Evolutionary conservation across 345 rosid species (phyloP), one percentile per base, ranked within the genome.

Genomic region (Eucalyptus erythrocorys): DNA sequence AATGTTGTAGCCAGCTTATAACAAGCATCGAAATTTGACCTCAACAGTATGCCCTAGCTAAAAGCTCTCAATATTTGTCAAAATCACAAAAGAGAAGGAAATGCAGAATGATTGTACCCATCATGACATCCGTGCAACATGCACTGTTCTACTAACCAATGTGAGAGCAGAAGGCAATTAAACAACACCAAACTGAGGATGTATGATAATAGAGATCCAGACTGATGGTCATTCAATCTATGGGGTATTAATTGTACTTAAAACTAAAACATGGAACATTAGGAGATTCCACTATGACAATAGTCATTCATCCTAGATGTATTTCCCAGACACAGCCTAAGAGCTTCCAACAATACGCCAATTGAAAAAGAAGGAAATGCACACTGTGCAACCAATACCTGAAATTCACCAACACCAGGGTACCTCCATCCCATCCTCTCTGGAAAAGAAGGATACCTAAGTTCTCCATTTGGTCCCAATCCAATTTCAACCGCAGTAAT

Each of bases 351-450:
- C 27, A 43, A 76, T 22, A 21, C 24, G 42, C 12, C 47, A 3
- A 21, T 21, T 15, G 4, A 55, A 43, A 68, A 49, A 50, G 13
- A 47, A 87, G 55, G 47, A 71, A n/a, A 53, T 59, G 76, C 61
- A 86, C 49, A 66, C 90, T 68, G 86, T 86, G 85, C 86, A 89
- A 89, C n/a, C 87, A 91, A 92, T 97, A 96, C 99, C 99, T 97
- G 99, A 93, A 97, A 97, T 95, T 96, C 98, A 92, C 99, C 99
- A 89, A 97, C 93, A 89, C 99, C 99, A 80, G 99, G 99, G 90
- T 94, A 96, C 89, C 95, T 94, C 99, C 99, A 97, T 59, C 98
- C 99, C 95, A 95, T 91, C 87, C 97, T 94, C 89, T 96, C 97
- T 8, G 97, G 90, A 90, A 93, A 97, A 89, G 98, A 94, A 89